Percentiles rank a stretch among this genome's conserved stretches.
phyloP scores from a whole-genome alignment of 2,329 filamentous ascomycete species.

The Bimuria novae-zelandiae region DNA sequence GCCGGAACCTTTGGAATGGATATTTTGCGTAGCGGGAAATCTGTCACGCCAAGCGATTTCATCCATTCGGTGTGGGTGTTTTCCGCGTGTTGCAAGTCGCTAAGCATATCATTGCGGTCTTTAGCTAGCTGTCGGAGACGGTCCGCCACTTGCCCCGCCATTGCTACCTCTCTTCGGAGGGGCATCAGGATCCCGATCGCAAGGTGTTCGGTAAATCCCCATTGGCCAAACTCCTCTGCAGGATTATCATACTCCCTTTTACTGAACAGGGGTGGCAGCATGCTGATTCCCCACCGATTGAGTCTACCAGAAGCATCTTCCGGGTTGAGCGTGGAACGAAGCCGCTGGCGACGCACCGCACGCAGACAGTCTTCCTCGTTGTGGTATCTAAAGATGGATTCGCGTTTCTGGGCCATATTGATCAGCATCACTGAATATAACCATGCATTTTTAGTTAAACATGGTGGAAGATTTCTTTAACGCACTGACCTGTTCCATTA shows the following conservation, averaged over 20 bases:
- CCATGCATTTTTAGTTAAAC: too few species aligned
- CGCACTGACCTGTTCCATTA: constrained; percentile 27
- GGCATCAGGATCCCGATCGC: constrained; percentile 24
- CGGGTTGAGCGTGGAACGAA: constrained; percentile 22
- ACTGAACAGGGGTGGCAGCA: constrained; percentile 29
- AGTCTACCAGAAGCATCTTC: constrained; percentile 17
- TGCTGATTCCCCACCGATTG: constrained; percentile 29
- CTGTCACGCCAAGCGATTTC: constrained; percentile 13
- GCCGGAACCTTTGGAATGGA: constrained; percentile 5
- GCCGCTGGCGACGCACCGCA: constrained; percentile 28
- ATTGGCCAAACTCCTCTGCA: constrained; percentile 5
- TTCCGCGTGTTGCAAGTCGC: constrained; percentile 14
- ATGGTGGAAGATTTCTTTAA: too few species aligned
- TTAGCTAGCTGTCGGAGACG: constrained; percentile 23
- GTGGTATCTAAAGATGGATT: constrained; percentile 25
- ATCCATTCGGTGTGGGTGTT: constrained; percentile 19
- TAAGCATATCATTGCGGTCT: constrained; percentile 26
- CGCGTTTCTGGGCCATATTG: constrained; percentile 13
- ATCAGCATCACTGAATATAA: too few species aligned
- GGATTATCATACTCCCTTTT: constrained; percentile 10
- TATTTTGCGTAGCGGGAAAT: background rate
- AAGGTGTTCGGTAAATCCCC: constrained; percentile 24
- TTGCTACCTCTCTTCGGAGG: constrained; percentile 30
- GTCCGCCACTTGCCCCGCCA: constrained; percentile 17
- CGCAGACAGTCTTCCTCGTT: constrained; percentile 36